Percentiles rank a stretch among this genome's conserved stretches.
Conservation (phyloP, 2,329 filamentous ascomycete species). For the Neonectria sp. region DNA sequence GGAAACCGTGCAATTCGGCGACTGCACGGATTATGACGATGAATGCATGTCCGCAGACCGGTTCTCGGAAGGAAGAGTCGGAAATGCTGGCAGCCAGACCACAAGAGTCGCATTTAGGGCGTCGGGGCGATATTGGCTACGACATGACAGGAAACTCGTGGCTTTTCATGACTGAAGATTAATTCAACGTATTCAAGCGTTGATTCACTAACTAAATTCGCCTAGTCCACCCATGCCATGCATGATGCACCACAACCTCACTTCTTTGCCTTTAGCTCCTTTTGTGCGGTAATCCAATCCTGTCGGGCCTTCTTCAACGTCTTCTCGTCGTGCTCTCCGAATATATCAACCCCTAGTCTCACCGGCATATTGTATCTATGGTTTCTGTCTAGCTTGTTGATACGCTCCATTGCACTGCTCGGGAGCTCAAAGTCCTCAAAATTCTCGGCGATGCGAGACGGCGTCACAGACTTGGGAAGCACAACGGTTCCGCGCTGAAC, state of each 20-base stretch:
- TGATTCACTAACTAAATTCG: neutral
- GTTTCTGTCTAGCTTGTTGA: constrained; percentile 28
- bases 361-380: constrained; percentile 32
- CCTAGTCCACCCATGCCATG: neutral
- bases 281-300: constrained; percentile 32
- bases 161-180: neutral
- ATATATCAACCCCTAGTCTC: constrained; percentile 31
- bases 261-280: constrained; percentile 18
- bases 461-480: constrained; percentile 69
- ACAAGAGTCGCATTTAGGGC: neutral
- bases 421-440: constrained; percentile 48
- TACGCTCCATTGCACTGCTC: constrained; percentile 10
- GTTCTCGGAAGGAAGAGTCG: neutral
- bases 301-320: constrained; percentile 22
- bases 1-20: neutral
- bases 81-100: neutral
- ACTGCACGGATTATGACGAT: neutral
- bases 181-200: neutral
- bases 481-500: constrained; percentile 68
- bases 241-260: neutral
- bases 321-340: constrained; percentile 29
- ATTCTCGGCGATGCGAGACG: constrained; percentile 65
- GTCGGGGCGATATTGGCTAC: neutral
- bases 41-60: neutral
- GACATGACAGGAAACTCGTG: neutral